Conservation (phyloP, 2,329 filamentous ascomycete genomes). For the Xylariaceae sp. region DNA sequence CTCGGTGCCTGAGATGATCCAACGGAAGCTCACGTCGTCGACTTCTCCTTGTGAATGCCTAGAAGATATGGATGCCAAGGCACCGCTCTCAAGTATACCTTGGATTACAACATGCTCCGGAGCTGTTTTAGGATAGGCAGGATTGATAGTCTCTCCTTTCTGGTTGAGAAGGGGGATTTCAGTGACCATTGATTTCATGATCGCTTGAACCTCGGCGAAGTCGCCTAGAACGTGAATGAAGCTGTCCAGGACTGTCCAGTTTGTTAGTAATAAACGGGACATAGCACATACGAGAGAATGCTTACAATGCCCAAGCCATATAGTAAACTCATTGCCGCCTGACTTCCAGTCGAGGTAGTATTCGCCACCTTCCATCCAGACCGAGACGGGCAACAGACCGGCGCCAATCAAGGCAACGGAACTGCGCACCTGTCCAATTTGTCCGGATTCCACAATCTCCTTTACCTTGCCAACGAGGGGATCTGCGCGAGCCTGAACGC, state of each 20-base stretch:
- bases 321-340: slow-evolving; percentile 20
- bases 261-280: not conserved
- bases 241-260: slow-evolving; percentile 28
- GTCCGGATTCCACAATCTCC: slow-evolving; percentile 37
- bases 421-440: slow-evolving; percentile 40
- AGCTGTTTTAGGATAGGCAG: slow-evolving; percentile 22
- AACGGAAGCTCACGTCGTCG: slow-evolving; percentile 26
- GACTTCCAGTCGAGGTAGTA: slow-evolving; percentile 15
- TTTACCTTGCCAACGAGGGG: slow-evolving; percentile 39
- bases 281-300: not conserved
- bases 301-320: slow-evolving; percentile 31
- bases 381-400: slow-evolving; percentile 3
- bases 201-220: slow-evolving; percentile 25
- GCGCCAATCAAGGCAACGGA: slow-evolving; percentile 23
- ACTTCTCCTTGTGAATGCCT: slow-evolving; percentile 19
- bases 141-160: slow-evolving; percentile 22
- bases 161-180: slow-evolving; percentile 20
- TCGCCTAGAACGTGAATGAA: slow-evolving; percentile 32
- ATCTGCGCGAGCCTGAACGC: slow-evolving; percentile 41
- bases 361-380: slow-evolving; percentile 19
- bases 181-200: slow-evolving; percentile 25
- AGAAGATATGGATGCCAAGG: slow-evolving; percentile 27
- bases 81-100: slow-evolving; percentile 30
- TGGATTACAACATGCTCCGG: slow-evolving; percentile 35
- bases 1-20: slow-evolving; percentile 35